Conservation (phyloP, 306 rosid species). For the Quercus suber region DNA sequence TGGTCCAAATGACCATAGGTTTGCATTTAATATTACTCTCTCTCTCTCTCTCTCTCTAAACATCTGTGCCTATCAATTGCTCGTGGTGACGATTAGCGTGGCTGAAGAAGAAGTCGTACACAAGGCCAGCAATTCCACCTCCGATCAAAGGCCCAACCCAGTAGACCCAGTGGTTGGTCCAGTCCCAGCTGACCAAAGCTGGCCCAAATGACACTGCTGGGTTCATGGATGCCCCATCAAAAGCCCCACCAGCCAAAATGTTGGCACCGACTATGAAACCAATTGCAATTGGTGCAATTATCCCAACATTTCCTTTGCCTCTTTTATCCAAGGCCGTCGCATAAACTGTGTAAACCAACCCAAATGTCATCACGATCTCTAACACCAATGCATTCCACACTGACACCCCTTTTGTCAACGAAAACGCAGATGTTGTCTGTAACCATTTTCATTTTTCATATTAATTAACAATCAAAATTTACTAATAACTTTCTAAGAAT, state of each 20-base stretch:
- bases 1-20: too few species aligned
- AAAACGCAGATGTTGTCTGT: not conserved
- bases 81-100: too few species aligned
- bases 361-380: not conserved
- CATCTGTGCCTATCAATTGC: too few species aligned
- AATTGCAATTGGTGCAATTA: conserved; percentile 1
- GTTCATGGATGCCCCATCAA: conserved; percentile 5
- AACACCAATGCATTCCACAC: not conserved
- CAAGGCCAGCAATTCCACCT: not conserved
- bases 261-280: not conserved
- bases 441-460: too few species aligned
- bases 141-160: conserved; percentile 11
- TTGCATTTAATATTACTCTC: too few species aligned
- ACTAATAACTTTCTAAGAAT: too few species aligned
- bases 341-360: not conserved
- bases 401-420: not conserved
- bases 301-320: not conserved
- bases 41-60: too few species aligned
- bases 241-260: conserved; percentile 1
- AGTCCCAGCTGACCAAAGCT: conserved; percentile 1
- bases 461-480: too few species aligned
- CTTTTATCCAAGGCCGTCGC: too few species aligned
- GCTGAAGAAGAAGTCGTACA: not conserved
- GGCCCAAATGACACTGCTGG: not conserved
- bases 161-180: conserved; percentile 7